Evolutionary conservation across 352 stramenopile species (phyloP), one percentile per base, ranked within the genome.

Genomic region (Chrysophaeum taylorii): DNA sequence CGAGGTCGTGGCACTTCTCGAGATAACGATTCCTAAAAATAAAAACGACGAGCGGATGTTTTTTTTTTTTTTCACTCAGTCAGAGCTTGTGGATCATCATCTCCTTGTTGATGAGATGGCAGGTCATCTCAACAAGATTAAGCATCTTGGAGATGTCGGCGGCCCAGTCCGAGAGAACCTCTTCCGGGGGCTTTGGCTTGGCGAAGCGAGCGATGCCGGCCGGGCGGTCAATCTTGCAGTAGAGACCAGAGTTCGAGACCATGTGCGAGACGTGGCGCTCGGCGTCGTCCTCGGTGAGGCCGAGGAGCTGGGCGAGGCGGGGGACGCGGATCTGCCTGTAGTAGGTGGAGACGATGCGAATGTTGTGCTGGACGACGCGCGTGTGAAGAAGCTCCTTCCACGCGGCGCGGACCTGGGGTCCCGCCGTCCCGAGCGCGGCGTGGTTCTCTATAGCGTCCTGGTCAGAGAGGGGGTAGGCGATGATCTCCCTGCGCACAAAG

Each of bases 101-200:
- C 78, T 99, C 94, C 85, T 98, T 98, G 82, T 98, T 94, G 82
- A 98, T 97, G 71, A 98, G 83, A 84, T 99, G 94, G 72, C 87
- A 97, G 63, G 94, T 98, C 33, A 89, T 95, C 80, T 99, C 94
- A 39, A 98, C 91, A 41, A 98, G 81, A 64, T 87, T 81, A 70
- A 99, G 85, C 54, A 99, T 78, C 76, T 95, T 86, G 29, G 90
- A 93, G 73, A 99, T 96, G 82, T 98, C 92, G 54, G 77, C 80
- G 37, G 92, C 93, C 94, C 93, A 99, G 70, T 96, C 91, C 5
- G 85, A 91, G 36, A 99, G 82, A 43, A 97, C 84, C 68, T 96
- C 86, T 76, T 98, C 92, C 23, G 92, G 77, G 31, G 81, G 90
- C 57, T 94, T 86, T 48, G 85, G 85, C 73, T 87, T 84, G 57